Conservation (phyloP, 768 basidiomycete species). For the Ramaria rubella region DNA sequence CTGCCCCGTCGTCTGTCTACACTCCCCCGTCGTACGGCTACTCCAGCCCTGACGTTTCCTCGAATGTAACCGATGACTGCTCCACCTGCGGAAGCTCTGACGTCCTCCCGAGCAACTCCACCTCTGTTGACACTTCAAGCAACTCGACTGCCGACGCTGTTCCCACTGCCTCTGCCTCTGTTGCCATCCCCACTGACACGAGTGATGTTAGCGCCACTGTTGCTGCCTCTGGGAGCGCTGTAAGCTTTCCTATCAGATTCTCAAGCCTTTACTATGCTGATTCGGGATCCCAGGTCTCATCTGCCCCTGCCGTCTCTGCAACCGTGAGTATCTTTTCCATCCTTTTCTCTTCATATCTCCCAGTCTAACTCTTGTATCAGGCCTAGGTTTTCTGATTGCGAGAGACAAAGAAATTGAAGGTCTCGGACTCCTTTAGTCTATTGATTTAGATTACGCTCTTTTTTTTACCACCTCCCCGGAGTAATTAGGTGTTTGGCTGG, state of each 20-base stretch:
- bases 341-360: not conserved
- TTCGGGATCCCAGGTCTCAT: not conserved
- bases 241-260: not conserved
- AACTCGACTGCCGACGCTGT: not conserved
- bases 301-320: not conserved
- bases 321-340: not conserved
- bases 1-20: not conserved
- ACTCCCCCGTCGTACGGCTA: not conserved
- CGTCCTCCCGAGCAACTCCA: not conserved
- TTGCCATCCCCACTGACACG: not conserved
- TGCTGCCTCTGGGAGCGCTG: not conserved
- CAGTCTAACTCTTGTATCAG: not conserved
- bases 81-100: not conserved
- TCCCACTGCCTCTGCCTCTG: not conserved
- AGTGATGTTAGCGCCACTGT: not conserved
- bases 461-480: not conserved
- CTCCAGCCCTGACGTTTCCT: not conserved
- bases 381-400: not conserved
- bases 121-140: not conserved
- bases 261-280: not conserved
- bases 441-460: conserved; percentile 2
- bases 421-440: not conserved
- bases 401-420: not conserved
- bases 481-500: not conserved
- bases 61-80: not conserved